Evolutionary conservation across 2,329 filamentous ascomycete genomes (phyloP), one percentile per base, ranked within the genome.

Genomic region (Colletotrichum kahawae): DNA sequence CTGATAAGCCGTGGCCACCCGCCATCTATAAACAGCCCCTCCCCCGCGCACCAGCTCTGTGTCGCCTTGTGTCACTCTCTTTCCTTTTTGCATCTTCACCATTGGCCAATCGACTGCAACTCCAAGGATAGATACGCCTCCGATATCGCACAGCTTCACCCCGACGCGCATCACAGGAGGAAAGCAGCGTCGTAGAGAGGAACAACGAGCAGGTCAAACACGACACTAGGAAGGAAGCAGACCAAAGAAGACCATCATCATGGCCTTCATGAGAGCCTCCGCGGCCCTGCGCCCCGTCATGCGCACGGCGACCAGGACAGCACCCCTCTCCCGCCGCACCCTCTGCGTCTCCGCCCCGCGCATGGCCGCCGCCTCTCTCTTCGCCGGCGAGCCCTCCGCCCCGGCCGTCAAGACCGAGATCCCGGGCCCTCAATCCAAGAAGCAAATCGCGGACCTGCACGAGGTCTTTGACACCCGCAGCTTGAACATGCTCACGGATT

Each of bases 401-500:
- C 90, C 90, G 33, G 80, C 86, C 5, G 82, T 92, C 80, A 90
- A 90, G 85, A 90, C 89, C 29, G 84, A 86, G 60, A 94, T 98
- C 72, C 95, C 95, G 1, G 95, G 95, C 1, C 95, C 95, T 48
- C 90, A 93, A 86, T 92, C 93, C 84, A 89, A 92, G 86, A 90
- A 92, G 79, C 90, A 91, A 66, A 92, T 94, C 77, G 87, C 92
- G 77, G 91, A 95, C 83, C 90, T 98, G 77, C 88, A 94, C 85
- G 88, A 92, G 81, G 94, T 97, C 75, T 97, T 97, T 81, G 95
- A 98, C 84, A 96, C 94, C 7, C 90, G 95, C 76, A 95, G 93
- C 85, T 86, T 96, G 87, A 97, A 97, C 88, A 94, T 95, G 92
- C 88, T 96, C 80, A 90, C 90, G 76, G 93, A 96, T 84, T 96